phyloP scores from a whole-genome alignment of 129 eudicot species.

The Helianthus tuberosus region DNA sequence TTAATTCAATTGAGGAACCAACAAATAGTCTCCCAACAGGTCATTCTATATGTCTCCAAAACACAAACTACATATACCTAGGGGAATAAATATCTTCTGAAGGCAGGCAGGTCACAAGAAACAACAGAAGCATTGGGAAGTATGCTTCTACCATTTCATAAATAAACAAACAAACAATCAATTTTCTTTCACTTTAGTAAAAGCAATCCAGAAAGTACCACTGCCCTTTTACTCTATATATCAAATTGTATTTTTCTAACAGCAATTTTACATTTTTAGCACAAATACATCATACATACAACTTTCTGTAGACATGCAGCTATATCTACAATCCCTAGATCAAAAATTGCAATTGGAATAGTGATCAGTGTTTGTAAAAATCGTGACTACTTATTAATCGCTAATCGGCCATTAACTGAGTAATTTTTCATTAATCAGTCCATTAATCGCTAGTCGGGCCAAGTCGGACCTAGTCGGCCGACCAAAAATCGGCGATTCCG shows the following conservation, averaged over 20 bases:
- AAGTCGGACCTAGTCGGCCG: too few relatives aligned
- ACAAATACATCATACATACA: background rate
- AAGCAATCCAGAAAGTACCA: conserved; percentile 23
- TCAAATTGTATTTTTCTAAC: background rate
- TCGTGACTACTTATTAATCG: too few relatives aligned
- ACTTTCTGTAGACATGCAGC: conserved; percentile 9
- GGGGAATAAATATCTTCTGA: conserved; percentile 4
- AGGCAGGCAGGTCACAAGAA: conserved; percentile 13
- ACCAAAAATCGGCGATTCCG: too few relatives aligned
- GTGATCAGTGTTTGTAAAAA: too few relatives aligned
- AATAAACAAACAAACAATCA: conserved; percentile 10
- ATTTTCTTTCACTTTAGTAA: conserved; percentile 20
- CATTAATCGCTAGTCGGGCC: too few relatives aligned
- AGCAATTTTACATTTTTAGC: too few relatives aligned
- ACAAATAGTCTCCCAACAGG: conserved; percentile 21
- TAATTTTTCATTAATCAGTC: too few relatives aligned
- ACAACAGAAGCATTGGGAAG: conserved; percentile 20
- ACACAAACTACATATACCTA: conserved; percentile 15
- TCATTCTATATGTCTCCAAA: conserved; percentile 7
- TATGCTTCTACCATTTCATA: conserved; percentile 18
- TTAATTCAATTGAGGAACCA: conserved; percentile 9
- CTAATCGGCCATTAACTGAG: too few relatives aligned
- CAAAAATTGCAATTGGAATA: background rate
- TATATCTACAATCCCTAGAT: conserved; percentile 14
- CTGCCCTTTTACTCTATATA: background rate